A percentile compares a stretch with the other conserved stretches of the same genome.
Evolutionary conservation across 306 rosid species (phyloP).

Genomic region (Acacia melanoxylon): DNA sequence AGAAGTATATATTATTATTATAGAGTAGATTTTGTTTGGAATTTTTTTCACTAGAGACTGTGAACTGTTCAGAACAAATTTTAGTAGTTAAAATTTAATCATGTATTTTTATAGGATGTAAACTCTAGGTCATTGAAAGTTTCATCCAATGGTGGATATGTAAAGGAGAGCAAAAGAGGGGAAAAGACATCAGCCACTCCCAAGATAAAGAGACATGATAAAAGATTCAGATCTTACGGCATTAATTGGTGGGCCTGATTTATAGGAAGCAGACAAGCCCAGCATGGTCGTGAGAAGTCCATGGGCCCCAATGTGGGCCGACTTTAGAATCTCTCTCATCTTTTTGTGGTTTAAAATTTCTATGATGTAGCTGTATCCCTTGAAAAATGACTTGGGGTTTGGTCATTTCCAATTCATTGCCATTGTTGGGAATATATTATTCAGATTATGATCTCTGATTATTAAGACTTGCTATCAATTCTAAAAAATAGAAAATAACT

Average conservation of each 20-base stretch:
- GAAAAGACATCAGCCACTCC: no score
- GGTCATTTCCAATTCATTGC: neutral
- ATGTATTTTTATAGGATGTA: no score
- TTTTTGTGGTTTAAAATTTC: slow-evolving; percentile 8
- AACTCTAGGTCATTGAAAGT: no score
- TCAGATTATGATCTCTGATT: neutral
- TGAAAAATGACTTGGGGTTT: neutral
- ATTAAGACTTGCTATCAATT: neutral
- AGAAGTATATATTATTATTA: no score
- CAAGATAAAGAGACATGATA: neutral
- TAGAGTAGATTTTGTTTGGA: no score
- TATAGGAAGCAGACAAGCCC: slow-evolving; percentile 31
- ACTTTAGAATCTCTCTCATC: neutral
- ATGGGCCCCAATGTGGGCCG: slow-evolving; percentile 22
- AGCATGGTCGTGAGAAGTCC: slow-evolving; percentile 13
- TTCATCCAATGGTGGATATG: no score
- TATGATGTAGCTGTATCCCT: slow-evolving; percentile 11
- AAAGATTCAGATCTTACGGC: neutral
- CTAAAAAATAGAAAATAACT: neutral
- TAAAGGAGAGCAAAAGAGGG: no score
- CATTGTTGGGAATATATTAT: neutral
- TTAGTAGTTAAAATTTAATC: no score
- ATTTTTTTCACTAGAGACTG: no score
- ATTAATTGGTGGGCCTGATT: slow-evolving; percentile 30
- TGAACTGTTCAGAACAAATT: no score